Evolutionary conservation across 2,329 filamentous ascomycete species (phyloP), one percentile per base, ranked within the genome.

Genomic region (Trichoderma atroviride): DNA sequence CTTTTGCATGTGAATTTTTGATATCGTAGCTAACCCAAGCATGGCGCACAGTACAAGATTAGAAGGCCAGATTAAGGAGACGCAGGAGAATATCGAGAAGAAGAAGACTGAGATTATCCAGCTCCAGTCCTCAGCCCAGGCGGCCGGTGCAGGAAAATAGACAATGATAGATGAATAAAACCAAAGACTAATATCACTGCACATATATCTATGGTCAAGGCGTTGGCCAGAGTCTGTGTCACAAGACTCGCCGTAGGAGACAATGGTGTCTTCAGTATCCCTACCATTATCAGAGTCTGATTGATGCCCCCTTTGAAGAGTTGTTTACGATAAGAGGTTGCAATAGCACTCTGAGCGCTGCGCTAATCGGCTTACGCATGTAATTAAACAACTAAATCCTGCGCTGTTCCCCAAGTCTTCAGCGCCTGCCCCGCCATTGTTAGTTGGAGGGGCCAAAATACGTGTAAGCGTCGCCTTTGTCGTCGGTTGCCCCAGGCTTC

Each of bases 81-180:
- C 80, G 1, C 86, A 89, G 75, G 82, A 80, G 9, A 88, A 86
- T 78, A 79, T 87, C 24, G 86, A 89, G 74, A 86, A 82, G 77
- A 87, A 88, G 79, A 88, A 87, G 79, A 80, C 79, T 31, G 86
- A 89, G 74, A 88, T 89, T 71, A 87, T 89, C 58, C 85, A 87
- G 74, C 74, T 83, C 10, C 87, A 89, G 74, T 78, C 83, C 13
- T 80, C 80, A 43, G 82, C 84, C 4, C 86, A 88, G 73, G 81
- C 81, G 16, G 79, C 77, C 14, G 76, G 76, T 24, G 75, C 74
- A 58, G 74, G 66, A 74, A 74, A 77, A 62, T 73, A 77, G 68
- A 71, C 6, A 5, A 43, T 22, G 16, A 33, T 5, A 31, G 6
- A 22, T 31, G 59, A 24, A 24, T 19, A 11, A 55, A 68, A 40